Conservation (phyloP, 177 flowering plant species). For the Vitis hybrid region DNA sequence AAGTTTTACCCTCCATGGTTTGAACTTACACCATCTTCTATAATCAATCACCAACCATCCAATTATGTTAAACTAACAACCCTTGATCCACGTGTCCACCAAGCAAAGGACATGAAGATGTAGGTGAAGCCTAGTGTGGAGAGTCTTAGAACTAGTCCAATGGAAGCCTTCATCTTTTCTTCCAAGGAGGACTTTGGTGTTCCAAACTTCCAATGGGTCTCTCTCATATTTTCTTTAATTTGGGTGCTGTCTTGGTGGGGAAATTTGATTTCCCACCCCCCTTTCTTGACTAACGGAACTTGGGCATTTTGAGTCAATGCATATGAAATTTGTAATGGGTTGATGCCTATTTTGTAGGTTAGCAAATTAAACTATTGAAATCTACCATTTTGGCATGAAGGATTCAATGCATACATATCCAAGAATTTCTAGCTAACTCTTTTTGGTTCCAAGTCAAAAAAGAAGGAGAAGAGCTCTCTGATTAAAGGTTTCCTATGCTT, state of each 20-base stretch:
- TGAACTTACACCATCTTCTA: background rate
- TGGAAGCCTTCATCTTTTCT: conserved; percentile 21
- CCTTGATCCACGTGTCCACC: background rate
- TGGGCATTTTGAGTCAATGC: no score
- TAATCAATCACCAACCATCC: background rate
- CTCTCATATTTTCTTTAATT: background rate
- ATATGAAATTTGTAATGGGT: background rate
- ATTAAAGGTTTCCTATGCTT: no score
- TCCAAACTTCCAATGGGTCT: background rate
- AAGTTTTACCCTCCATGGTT: background rate
- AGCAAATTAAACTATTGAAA: no score
- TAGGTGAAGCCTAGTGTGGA: background rate
- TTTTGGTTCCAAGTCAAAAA: no score
- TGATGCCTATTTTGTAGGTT: conserved; percentile 1
- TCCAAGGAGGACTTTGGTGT: conserved; percentile 13
- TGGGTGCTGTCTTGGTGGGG: conserved; percentile 17
- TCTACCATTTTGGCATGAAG: no score
- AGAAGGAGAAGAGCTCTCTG: no score
- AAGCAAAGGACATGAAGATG: background rate
- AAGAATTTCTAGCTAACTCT: no score
- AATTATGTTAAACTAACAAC: background rate
- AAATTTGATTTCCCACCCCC: conserved; percentile 42
- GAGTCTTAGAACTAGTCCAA: conserved; percentile 19
- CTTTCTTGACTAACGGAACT: conserved; percentile 26
- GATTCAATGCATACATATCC: no score